Percentiles rank a stretch among this genome's conserved stretches.
Conservation (phyloP, 2,329 filamentous ascomycete genomes). For the Epichloe sp. region DNA sequence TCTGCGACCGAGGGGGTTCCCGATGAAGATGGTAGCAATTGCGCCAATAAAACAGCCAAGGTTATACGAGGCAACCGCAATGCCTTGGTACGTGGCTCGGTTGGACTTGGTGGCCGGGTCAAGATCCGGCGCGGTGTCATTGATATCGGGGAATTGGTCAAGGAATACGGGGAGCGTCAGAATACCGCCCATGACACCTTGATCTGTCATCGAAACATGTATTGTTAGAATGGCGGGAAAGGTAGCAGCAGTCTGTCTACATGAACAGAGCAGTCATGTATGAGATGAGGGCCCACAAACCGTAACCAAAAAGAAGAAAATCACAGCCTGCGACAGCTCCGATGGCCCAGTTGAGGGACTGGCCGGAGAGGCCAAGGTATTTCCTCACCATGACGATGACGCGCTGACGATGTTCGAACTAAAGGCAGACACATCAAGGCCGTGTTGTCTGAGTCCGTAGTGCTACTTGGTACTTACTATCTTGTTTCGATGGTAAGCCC, state of each 20-base stretch:
- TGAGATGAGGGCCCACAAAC: conserved; percentile 19
- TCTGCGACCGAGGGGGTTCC: conserved; percentile 47
- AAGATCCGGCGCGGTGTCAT: conserved; percentile 28
- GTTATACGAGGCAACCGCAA: conserved; percentile 43
- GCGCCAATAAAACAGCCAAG: conserved; percentile 51
- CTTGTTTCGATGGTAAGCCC: too few relatives aligned
- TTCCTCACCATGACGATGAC: conserved; percentile 20
- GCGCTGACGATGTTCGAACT: background rate
- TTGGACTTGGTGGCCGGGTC: conserved; percentile 20
- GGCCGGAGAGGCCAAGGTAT: conserved; percentile 54
- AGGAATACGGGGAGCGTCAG: conserved; percentile 53
- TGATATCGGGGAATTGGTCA: conserved; percentile 39
- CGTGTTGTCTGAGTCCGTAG: background rate
- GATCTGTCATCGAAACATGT: conserved; percentile 36
- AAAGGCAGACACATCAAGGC: background rate
- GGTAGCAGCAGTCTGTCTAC: background rate
- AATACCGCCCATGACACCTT: conserved; percentile 64
- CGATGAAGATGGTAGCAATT: conserved; percentile 52
- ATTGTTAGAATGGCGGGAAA: background rate
- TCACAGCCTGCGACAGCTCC: conserved; percentile 60
- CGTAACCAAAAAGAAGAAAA: conserved; percentile 50
- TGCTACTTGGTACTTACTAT: too few relatives aligned
- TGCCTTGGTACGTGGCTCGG: conserved; percentile 39
- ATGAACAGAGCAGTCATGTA: background rate
- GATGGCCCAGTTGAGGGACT: conserved; percentile 53